These are phyloP conservation scores for Acacia confusa DNA, from an alignment of 306 rosid genomes.

Conservation along the genomic window DNA sequence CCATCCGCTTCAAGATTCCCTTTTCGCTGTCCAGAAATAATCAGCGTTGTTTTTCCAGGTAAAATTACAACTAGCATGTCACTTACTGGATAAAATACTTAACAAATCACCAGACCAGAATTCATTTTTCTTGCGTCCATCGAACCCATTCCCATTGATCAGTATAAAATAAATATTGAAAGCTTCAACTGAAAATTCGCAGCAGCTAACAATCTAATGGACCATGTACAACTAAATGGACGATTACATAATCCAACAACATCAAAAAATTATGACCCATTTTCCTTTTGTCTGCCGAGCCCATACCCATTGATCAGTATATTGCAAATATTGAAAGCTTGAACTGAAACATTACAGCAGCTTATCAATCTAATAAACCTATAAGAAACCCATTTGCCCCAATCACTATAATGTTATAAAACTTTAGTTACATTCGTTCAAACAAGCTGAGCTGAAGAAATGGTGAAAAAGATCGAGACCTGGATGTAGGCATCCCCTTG, in stretches of 20 bases:
- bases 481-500: constrained; percentile 75
- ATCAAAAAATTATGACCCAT: neutral
- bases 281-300: neutral
- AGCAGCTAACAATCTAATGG: neutral
- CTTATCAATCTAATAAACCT: neutral
- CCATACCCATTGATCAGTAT: neutral
- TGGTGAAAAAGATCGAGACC: constrained; percentile 37
- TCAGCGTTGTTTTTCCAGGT: neutral
- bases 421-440: neutral
- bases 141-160: neutral
- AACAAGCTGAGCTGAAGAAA: neutral
- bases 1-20: neutral
- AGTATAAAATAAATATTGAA: neutral
- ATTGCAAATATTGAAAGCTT: neutral
- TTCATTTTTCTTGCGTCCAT: neutral
- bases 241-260: neutral
- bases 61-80: neutral
- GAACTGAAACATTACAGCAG: neutral
- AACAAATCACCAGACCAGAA: neutral
- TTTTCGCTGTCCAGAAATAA: neutral
- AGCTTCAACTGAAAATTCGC: neutral
- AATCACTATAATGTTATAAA: neutral
- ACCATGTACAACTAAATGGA: neutral
- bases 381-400: neutral
- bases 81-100: neutral